phyloP scores from a whole-genome alignment of 2,329 filamentous ascomycete species.

The Xylaria multiplex region DNA sequence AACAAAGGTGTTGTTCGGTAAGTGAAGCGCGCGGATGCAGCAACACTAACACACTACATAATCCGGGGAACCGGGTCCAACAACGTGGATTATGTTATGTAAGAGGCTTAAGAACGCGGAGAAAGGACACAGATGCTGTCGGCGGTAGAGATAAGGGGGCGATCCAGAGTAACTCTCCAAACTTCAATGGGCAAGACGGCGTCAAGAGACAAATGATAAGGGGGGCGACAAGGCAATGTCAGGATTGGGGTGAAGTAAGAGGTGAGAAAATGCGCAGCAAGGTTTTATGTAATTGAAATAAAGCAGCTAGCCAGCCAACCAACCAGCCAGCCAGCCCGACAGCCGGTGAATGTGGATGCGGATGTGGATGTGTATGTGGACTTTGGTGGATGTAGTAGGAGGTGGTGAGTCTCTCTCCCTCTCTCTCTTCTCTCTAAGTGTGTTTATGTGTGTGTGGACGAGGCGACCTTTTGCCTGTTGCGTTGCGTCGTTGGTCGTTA shows the following conservation, averaged over 20 bases:
- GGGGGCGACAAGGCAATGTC: slow-evolving; percentile 39
- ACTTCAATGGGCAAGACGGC: slow-evolving; percentile 47
- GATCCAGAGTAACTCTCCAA: slow-evolving; percentile 51
- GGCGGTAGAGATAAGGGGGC: slow-evolving; percentile 48
- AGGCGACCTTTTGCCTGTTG: slow-evolving; percentile 21
- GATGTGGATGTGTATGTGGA: background rate
- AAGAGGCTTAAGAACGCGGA: slow-evolving; percentile 37
- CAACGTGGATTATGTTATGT: slow-evolving; percentile 51
- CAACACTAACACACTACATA: slow-evolving; percentile 57
- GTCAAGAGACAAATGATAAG: slow-evolving; percentile 44
- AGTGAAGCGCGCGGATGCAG: slow-evolving; percentile 48
- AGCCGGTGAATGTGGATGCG: background rate
- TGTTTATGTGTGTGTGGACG: slow-evolving; percentile 3
- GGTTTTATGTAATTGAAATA: slow-evolving; percentile 62
- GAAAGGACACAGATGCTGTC: slow-evolving; percentile 34
- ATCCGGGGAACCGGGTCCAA: slow-evolving; percentile 53
- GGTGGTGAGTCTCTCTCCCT: background rate
- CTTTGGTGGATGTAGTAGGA: background rate
- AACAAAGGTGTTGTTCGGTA: background rate
- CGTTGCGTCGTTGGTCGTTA: slow-evolving; percentile 1
- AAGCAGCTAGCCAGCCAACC: slow-evolving; percentile 13
- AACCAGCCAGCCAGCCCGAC: background rate
- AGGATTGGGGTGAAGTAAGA: slow-evolving; percentile 54
- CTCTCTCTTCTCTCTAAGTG: background rate
- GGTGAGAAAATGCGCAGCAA: slow-evolving; percentile 52